These are phyloP conservation scores for Sanghuangporus baumii DNA, from an alignment of 1,284 basidiomycete genomes.

Conservation along the genomic window DNA sequence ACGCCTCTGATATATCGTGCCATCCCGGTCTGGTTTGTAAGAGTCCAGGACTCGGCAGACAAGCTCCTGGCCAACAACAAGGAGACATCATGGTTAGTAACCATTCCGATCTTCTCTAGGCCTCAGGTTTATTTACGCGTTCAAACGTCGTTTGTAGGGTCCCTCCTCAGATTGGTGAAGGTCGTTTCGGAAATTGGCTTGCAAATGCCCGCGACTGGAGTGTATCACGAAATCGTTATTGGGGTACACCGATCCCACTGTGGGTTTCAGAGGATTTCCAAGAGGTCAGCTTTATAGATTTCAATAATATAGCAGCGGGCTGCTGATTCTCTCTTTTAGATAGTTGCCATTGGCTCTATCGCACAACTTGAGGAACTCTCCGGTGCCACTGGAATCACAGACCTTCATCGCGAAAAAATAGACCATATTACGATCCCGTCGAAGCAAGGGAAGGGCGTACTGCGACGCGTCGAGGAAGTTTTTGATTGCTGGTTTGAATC, in stretches of 20 bases:
- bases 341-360: conserved; percentile 86
- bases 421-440: conserved; percentile 97
- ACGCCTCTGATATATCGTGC: conserved; percentile 97
- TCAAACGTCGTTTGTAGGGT: conserved; percentile 53
- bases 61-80: conserved; percentile 89
- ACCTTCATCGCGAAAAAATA: conserved; percentile 92
- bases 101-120: not conserved
- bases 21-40: conserved; percentile 95
- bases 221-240: conserved; percentile 97
- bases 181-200: conserved; percentile 96
- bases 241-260: conserved; percentile 97
- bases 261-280: conserved; percentile 94
- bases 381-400: conserved; percentile 82
- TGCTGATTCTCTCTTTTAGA: conserved; percentile 35
- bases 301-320: not conserved
- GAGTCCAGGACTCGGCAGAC: conserved; percentile 81
- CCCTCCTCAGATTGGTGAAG: conserved; percentile 85
- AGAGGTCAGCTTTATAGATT: conserved; percentile 54
- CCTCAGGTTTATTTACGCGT: not conserved
- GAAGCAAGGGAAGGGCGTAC: conserved; percentile 78
- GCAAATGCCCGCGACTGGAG: conserved; percentile 99
- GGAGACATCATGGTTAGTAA: conserved; percentile 78
- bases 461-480: conserved; percentile 92
- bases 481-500: conserved; percentile 99
- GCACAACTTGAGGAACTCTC: conserved; percentile 86